phyloP scores from a whole-genome alignment of 2,329 filamentous ascomycete species.

The Aspergillus chevalieri region DNA sequence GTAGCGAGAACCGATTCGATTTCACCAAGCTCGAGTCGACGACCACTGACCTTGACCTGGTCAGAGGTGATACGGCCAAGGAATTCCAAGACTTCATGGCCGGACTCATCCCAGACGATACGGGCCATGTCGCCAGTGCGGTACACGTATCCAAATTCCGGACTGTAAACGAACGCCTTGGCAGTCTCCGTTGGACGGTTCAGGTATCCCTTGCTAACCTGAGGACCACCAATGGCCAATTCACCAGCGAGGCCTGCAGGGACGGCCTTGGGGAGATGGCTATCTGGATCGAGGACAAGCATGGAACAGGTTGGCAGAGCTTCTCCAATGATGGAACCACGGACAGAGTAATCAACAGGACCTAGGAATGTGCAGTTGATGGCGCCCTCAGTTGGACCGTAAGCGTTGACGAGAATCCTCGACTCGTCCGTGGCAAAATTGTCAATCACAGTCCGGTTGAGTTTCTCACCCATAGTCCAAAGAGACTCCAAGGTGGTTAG shows the following conservation, averaged over 20 bases:
- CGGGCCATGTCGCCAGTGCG: constrained; percentile 43
- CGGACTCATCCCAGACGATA: constrained; percentile 56
- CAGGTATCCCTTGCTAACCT: constrained; percentile 25
- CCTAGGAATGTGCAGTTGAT: constrained; percentile 23
- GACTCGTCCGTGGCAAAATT: constrained; percentile 17
- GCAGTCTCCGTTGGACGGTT: constrained; percentile 20
- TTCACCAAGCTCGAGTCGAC: constrained; percentile 73
- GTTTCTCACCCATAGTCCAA: constrained; percentile 31
- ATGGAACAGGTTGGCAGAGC: constrained; percentile 31
- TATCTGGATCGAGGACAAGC: constrained; percentile 21
- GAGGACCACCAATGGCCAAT: constrained; percentile 34
- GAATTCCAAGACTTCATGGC: constrained; percentile 56
- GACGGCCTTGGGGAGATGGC: constrained; percentile 26
- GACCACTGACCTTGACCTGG: constrained; percentile 80
- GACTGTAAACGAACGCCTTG: constrained; percentile 19
- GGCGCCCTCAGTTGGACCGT: constrained; percentile 30
- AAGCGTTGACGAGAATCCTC: constrained; percentile 25
- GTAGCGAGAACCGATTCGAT: constrained; percentile 47
- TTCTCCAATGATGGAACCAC: constrained; percentile 33
- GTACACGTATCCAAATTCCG: constrained; percentile 43
- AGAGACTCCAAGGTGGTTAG: constrained; percentile 22
- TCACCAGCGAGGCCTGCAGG: constrained; percentile 41
- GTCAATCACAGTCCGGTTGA: constrained; percentile 27
- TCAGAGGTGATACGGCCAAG: constrained; percentile 71
- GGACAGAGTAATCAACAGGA: constrained; percentile 12